Conservation (phyloP, 129 eudicot species). For the carrot (Daucus carota) region DH1_v3.0 NC_030385.2:34935001-34935500, state of each 20-base stretch:
- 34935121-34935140: no score
- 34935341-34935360: conserved; percentile 87
- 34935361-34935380: conserved; percentile 90
- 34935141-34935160: no score
- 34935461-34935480: no score
- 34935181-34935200: no score
- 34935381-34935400: conserved; percentile 70
- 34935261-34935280: conserved; percentile 83
- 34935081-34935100: no score
- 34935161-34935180: no score
- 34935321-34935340: conserved; percentile 83
- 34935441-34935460: conserved; percentile 27
- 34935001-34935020: no score
- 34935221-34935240: conserved; percentile 74
- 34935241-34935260: conserved; percentile 73
- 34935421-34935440: conserved; percentile 78
- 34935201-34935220: conserved; percentile 4
- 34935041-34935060: no score
- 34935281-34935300: conserved; percentile 70
- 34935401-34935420: conserved; percentile 47
- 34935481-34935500: no score
- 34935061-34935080: no score
- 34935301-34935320: conserved; percentile 74
- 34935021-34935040: no score
- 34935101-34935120: no score